Percentiles rank a stretch among this genome's conserved stretches.
These are phyloP conservation scores for Yamadazyma olivae DNA, from an alignment of 805 yeast species.

Conservation along the genomic window DNA sequence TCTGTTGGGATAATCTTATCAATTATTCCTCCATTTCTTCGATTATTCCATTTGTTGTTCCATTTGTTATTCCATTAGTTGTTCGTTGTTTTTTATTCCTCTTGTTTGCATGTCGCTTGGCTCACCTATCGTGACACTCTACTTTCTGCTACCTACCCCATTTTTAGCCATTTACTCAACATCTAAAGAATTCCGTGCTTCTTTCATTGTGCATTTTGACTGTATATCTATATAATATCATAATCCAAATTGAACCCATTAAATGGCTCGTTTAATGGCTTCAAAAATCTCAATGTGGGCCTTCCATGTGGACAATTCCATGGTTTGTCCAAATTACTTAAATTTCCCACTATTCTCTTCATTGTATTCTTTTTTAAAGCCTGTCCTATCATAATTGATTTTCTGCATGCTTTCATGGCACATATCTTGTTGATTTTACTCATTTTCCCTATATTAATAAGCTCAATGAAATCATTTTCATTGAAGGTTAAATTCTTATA, in stretches of 20 bases:
- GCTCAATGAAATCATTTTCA: slow-evolving; percentile 68
- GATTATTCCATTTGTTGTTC: too few species aligned
- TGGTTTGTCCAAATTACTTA: slow-evolving; percentile 79
- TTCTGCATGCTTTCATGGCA: slow-evolving; percentile 94
- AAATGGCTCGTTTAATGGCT: background rate
- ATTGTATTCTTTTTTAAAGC: slow-evolving; percentile 57
- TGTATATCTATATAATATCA: too few species aligned
- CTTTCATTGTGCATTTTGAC: too few species aligned
- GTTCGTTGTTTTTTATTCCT: too few species aligned
- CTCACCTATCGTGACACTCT: too few species aligned
- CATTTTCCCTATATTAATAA: slow-evolving; percentile 48
- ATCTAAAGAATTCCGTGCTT: too few species aligned
- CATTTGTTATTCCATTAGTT: too few species aligned
- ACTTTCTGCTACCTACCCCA: too few species aligned
- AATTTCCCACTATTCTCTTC: slow-evolving; percentile 63
- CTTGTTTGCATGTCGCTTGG: too few species aligned
- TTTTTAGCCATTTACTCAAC: too few species aligned
- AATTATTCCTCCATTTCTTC: too few species aligned
- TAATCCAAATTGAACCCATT: slow-evolving; percentile 1
- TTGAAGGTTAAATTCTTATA: slow-evolving; percentile 70
- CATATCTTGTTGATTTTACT: slow-evolving; percentile 77
- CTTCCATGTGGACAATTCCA: slow-evolving; percentile 99
- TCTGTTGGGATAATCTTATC: too few species aligned
- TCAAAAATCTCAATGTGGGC: slow-evolving; percentile 90
- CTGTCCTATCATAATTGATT: slow-evolving; percentile 91